Conservation (phyloP, 352 stramenopile genomes). For the Pythium grandisporangium region DNA sequence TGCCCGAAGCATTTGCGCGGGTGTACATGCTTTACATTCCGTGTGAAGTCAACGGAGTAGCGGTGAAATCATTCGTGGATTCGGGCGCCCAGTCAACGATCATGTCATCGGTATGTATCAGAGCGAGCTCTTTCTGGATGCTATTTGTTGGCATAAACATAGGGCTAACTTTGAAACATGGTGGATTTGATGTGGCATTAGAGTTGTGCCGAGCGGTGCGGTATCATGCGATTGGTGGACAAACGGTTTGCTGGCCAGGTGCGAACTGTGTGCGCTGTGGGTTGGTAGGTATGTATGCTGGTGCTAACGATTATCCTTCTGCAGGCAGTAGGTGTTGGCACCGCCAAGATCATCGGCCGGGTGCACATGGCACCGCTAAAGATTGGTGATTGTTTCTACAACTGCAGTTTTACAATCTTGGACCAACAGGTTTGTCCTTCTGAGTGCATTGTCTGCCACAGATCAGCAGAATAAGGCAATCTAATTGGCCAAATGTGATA, state of each 20-base stretch:
- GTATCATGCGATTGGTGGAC: slow-evolving; percentile 86
- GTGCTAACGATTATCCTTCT: slow-evolving; percentile 1
- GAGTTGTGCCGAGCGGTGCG: slow-evolving; percentile 85
- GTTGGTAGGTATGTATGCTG: not conserved
- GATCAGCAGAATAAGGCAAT: no score
- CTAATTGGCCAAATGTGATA: no score
- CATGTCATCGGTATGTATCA: slow-evolving; percentile 86
- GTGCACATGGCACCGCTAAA: slow-evolving; percentile 92
- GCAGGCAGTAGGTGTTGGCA: slow-evolving; percentile 93
- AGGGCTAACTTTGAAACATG: no score
- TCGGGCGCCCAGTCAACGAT: slow-evolving; percentile 88
- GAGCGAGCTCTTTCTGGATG: not conserved
- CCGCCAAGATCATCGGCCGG: slow-evolving; percentile 93
- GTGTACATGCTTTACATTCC: slow-evolving; percentile 88
- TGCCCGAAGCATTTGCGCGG: slow-evolving; percentile 77
- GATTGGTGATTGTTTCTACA: slow-evolving; percentile 86
- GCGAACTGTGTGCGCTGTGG: not conserved
- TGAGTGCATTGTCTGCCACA: no score
- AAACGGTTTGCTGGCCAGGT: slow-evolving; percentile 85
- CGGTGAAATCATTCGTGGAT: slow-evolving; percentile 89
- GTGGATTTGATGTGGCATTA: slow-evolving; percentile 6
- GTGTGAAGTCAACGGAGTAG: slow-evolving; percentile 70
- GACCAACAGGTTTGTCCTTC: slow-evolving; percentile 48
- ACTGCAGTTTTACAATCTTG: slow-evolving; percentile 93
- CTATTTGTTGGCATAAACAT: not conserved